Evolutionary conservation across 208 protist species (phyloP), one percentile per base, ranked within the genome.

Genomic region (Crithidia brevicula): DNA sequence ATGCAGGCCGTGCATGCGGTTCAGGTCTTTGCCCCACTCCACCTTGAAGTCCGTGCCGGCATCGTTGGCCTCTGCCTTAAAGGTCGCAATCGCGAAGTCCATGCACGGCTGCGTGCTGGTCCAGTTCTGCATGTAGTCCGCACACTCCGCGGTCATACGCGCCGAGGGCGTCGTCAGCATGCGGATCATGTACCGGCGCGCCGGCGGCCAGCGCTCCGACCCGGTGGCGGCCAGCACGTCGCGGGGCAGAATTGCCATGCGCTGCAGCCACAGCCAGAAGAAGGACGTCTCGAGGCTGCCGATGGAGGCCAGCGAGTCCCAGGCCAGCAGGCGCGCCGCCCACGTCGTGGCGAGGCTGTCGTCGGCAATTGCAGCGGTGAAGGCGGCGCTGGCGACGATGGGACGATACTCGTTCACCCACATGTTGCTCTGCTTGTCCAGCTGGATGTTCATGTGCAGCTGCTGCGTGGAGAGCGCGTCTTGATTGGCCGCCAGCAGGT

Each of bases 261-360:
- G 74, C 73, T 86, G 72, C 33, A 84, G 54, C 83, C 83, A 89
- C 9, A 71, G 69, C 79, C 79, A 89, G 53, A 86, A 81, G 63
- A 89, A 89, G 30, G 79, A 63, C 16, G 76, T 67, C 64, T 88
- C 78, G 20, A 77, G 64, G 54, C 60, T 83, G 47, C 79, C 82
- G 49, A 85, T 72, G 7, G 42, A 22, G 31, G 79, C 75, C 36
- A 58, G 30, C 13, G 42, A 50, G 61, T 88, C 72, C 82, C 82
- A 87, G 2, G 1, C n/a, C 38, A 83, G 31, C 15, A 85, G 63
- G 18, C 78, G 75, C 11, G 67, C 20, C 22, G 56, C 22, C 79
- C 79, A 88, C 4, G 15, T 42, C 36, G 11, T 20, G 18, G 79
- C 65, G 23, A 59, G 34, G 34, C 28, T 56, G 62, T 79, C 50